Percentiles rank a stretch among this genome's conserved stretches.
Conservation (phyloP, 768 basidiomycete genomes). For the Boletus sp. region DNA sequence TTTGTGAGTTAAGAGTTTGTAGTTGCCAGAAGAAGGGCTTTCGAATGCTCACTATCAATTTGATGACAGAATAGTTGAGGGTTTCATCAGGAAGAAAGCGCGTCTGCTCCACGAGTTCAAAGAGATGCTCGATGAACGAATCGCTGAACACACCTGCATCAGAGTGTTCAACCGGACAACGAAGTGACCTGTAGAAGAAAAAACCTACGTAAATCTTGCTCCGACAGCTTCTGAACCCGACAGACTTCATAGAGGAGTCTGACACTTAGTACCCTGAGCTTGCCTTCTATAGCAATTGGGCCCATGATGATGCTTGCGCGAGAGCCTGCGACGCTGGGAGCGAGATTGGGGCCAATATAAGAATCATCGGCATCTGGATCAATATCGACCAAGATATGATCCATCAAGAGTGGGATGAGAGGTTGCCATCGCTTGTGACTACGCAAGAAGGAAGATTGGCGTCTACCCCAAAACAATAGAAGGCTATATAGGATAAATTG, state of each 20-base stretch:
- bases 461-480: slow-evolving; percentile 73
- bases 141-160: slow-evolving; percentile 74
- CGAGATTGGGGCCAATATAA: slow-evolving; percentile 43
- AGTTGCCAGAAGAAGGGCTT: neutral
- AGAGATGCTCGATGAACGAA: slow-evolving; percentile 81
- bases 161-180: slow-evolving; percentile 4
- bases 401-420: slow-evolving; percentile 80
- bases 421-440: slow-evolving; percentile 82
- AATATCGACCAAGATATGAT: slow-evolving; percentile 78
- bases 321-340: slow-evolving; percentile 25
- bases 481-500: slow-evolving; percentile 78
- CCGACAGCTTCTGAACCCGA: slow-evolving; percentile 79
- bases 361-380: slow-evolving; percentile 71
- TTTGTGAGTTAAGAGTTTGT: slow-evolving; percentile 5
- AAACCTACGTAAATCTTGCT: slow-evolving; percentile 74
- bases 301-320: slow-evolving; percentile 41
- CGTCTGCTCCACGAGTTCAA: slow-evolving; percentile 93
- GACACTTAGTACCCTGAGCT: slow-evolving; percentile 69
- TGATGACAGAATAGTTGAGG: slow-evolving; percentile 94
- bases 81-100: slow-evolving; percentile 84
- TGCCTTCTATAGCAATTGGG: slow-evolving; percentile 77
- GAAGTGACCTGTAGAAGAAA: neutral
- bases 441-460: slow-evolving; percentile 66
- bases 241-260: slow-evolving; percentile 89
- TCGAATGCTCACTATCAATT: slow-evolving; percentile 69